phyloP scores from a whole-genome alignment of 345 rosid species.

The Salix koriyanagi region DNA sequence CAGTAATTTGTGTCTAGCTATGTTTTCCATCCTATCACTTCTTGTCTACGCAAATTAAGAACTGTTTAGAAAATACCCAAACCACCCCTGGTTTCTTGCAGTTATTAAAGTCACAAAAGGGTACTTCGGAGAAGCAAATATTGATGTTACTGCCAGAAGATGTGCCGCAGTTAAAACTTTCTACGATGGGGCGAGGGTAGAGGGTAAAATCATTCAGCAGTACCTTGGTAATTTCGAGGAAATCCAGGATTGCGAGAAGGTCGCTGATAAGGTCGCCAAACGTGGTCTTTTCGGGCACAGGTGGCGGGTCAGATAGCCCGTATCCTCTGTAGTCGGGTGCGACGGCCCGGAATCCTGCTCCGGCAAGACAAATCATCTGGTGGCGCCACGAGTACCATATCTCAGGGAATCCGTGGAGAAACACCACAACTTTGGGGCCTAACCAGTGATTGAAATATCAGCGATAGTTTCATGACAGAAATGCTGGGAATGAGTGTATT shows the following conservation, averaged over 20 bases:
- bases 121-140: too few relatives aligned
- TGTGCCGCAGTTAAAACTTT: too few relatives aligned
- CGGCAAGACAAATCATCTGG: conserved; percentile 51
- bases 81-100: too few relatives aligned
- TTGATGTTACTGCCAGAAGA: too few relatives aligned
- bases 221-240: conserved; percentile 39
- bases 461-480: background rate
- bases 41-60: too few relatives aligned
- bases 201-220: too few relatives aligned
- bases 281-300: conserved; percentile 38
- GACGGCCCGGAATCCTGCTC: conserved; percentile 41
- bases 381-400: conserved; percentile 64
- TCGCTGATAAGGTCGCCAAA: conserved; percentile 31
- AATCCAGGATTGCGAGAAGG: conserved; percentile 39
- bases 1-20: too few relatives aligned
- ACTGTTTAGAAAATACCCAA: too few relatives aligned
- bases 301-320: conserved; percentile 48
- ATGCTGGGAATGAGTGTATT: too few relatives aligned
- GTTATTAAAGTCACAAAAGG: too few relatives aligned
- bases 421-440: conserved; percentile 39
- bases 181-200: too few relatives aligned
- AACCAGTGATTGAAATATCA: background rate
- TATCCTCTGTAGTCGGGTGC: conserved; percentile 55
- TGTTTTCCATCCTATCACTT: too few relatives aligned
- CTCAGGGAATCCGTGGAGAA: conserved; percentile 64